A percentile compares a stretch with the other conserved stretches of the same genome.
These are phyloP conservation scores for Schizopora paradoxa DNA, from an alignment of 1,284 basidiomycete genomes.

Conservation along the genomic window DNA sequence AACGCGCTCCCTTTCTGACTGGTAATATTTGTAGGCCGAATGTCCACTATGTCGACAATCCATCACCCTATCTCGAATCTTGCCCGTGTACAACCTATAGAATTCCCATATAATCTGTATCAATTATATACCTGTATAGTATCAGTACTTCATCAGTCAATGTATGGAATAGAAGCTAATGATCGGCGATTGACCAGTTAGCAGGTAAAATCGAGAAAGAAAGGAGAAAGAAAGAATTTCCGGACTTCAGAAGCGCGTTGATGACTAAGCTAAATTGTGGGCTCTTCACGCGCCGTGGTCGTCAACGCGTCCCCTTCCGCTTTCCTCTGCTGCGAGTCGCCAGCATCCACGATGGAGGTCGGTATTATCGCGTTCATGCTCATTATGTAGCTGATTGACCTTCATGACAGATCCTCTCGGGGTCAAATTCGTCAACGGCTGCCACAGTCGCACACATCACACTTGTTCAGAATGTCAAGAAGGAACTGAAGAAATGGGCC, in stretches of 20 bases:
- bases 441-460: slow-evolving; percentile 99
- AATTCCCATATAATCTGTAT: background rate
- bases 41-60: slow-evolving; percentile 85
- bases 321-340: slow-evolving; percentile 1
- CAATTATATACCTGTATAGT: too few species aligned
- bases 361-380: background rate
- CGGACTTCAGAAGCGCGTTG: too few species aligned
- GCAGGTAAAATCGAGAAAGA: too few species aligned
- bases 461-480: slow-evolving; percentile 97
- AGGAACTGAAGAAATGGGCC: slow-evolving; percentile 95
- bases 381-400: background rate
- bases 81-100: slow-evolving; percentile 83
- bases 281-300: too few species aligned
- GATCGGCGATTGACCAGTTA: too few species aligned
- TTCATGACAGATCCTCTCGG: slow-evolving; percentile 39
- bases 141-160: too few species aligned
- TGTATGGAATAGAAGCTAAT: too few species aligned
- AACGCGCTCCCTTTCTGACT: background rate
- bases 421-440: slow-evolving; percentile 81
- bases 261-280: too few species aligned
- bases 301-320: background rate
- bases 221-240: too few species aligned
- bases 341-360: slow-evolving; percentile 2
- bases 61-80: slow-evolving; percentile 63
- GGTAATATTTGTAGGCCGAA: slow-evolving; percentile 54